Evolutionary conservation across 306 rosid genomes (phyloP).

Genomic region (Prunus persica): DNA sequence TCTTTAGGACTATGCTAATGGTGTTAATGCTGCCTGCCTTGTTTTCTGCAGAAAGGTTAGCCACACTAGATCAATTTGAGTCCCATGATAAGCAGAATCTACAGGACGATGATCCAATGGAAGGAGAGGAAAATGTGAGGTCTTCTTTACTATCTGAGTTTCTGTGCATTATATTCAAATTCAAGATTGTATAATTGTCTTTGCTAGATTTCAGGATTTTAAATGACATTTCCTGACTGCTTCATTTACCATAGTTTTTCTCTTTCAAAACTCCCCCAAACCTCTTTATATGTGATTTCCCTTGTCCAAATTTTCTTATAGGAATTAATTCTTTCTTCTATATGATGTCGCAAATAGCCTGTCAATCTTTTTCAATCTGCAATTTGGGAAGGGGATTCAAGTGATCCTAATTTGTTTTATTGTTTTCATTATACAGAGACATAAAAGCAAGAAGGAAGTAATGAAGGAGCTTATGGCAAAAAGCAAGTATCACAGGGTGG

Average conservation of each 20-base stretch:
- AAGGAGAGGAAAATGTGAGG: conserved; percentile 66
- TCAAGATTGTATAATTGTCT: neutral
- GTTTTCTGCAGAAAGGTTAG: conserved; percentile 40
- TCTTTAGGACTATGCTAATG: conserved; percentile 15
- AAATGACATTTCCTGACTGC: neutral
- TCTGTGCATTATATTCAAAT: conserved; percentile 5
- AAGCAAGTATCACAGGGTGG: conserved; percentile 78
- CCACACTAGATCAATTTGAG: conserved; percentile 8
- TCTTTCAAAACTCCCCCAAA: neutral
- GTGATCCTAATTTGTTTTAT: conserved; percentile 12
- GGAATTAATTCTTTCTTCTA: neutral
- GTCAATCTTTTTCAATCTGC: neutral
- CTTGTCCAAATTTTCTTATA: neutral
- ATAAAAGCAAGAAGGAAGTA: conserved; percentile 85
- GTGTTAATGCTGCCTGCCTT: neutral
- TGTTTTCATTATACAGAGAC: conserved; percentile 49
- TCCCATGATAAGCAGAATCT: conserved; percentile 21
- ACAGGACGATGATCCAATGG: conserved; percentile 26
- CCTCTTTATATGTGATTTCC: neutral
- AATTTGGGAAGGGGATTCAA: neutral
- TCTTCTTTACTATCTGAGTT: conserved; percentile 1
- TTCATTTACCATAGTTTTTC: neutral
- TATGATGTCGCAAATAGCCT: neutral
- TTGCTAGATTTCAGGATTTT: neutral
- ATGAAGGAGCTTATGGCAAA: conserved; percentile 77